Percentiles rank a stretch among this genome's conserved stretches.
phyloP scores from a whole-genome alignment of 257 asterid species.

The Solanum stenotomum region DNA sequence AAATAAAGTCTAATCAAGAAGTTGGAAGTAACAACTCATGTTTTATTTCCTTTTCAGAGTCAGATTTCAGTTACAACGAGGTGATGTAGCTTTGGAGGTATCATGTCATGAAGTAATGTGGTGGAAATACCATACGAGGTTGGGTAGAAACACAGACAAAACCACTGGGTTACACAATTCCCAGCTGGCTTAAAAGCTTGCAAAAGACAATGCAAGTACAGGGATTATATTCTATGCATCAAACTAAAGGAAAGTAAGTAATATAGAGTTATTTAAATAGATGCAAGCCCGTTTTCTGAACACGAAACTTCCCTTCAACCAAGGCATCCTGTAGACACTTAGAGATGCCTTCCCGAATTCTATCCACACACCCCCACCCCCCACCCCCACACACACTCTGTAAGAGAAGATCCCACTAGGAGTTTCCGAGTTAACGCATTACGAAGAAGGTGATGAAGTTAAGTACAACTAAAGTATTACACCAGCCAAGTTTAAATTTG shows the following conservation, averaged over 20 bases:
- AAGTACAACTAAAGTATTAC: neutral
- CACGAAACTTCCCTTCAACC: neutral
- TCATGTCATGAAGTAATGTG: neutral
- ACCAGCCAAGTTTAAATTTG: neutral
- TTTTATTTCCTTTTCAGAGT: neutral
- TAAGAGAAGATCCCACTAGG: neutral
- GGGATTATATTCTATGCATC: neutral
- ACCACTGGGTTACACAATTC: neutral
- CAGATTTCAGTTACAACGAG: neutral
- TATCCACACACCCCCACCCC: neutral
- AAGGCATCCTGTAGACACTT: neutral
- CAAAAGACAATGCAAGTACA: neutral
- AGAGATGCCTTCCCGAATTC: neutral
- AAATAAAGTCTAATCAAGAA: neutral
- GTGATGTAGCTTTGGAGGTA: neutral
- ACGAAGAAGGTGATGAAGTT: neutral
- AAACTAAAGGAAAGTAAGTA: neutral
- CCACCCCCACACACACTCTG: neutral
- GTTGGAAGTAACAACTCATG: neutral
- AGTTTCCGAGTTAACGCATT: neutral
- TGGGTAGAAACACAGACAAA: neutral
- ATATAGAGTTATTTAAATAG: neutral
- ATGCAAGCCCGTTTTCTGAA: neutral
- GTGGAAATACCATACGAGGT: neutral
- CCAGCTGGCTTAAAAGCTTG: neutral